phyloP scores from a whole-genome alignment of 2,329 filamentous ascomycete genomes.

The Fonsecaea pedrosoi region DNA sequence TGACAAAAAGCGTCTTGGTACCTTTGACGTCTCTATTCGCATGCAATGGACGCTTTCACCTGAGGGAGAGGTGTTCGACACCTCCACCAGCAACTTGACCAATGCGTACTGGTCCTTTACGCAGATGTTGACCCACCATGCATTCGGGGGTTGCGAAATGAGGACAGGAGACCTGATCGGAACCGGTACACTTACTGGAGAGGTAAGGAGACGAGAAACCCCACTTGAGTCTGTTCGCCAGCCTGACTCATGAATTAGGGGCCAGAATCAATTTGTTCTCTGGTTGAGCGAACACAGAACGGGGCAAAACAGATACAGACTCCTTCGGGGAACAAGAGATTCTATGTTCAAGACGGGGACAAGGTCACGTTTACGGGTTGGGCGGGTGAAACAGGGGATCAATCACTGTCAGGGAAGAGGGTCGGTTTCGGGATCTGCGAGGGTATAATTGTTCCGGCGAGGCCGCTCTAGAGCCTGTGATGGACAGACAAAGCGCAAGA shows the following conservation, averaged over 20 bases:
- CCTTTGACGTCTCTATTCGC: conserved; percentile 18
- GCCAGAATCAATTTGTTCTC: conserved; percentile 14
- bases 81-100: conserved; percentile 16
- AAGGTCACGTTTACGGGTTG: conserved; percentile 17
- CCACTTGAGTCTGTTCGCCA: background rate
- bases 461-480: background rate
- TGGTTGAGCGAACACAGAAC: conserved; percentile 20
- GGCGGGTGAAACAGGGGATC: conserved; percentile 15
- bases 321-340: conserved; percentile 15
- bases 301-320: conserved; percentile 9
- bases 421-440: conserved; percentile 9
- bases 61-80: conserved; percentile 16
- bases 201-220: conserved; percentile 1
- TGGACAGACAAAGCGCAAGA: background rate
- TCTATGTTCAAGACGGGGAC: conserved; percentile 19
- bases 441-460: conserved; percentile 11
- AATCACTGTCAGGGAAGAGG: background rate
- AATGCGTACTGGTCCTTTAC: conserved; percentile 21
- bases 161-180: conserved; percentile 22
- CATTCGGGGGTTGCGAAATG: conserved; percentile 22
- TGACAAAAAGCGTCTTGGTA: conserved; percentile 13
- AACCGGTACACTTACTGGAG: conserved; percentile 18
- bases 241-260: conserved; percentile 9
- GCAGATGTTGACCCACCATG: conserved; percentile 23
- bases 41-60: conserved; percentile 20